phyloP scores from a whole-genome alignment of 169 alveolate genomes.

The Perkinsus olseni region DNA sequence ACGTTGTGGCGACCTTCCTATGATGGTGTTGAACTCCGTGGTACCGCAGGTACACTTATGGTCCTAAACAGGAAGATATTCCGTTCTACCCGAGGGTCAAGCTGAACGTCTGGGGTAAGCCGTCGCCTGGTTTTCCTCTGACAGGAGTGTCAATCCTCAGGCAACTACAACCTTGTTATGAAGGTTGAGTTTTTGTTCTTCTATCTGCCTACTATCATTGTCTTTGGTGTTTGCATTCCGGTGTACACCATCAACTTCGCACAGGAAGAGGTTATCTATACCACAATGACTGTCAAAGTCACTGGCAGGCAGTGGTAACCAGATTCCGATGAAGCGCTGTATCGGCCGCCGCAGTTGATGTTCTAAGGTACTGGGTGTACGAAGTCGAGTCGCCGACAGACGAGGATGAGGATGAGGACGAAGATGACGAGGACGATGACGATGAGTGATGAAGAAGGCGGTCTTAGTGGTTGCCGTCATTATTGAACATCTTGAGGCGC shows the following conservation, averaged over 20 bases:
- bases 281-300: slow-evolving; percentile 75
- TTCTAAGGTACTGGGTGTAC: slow-evolving; percentile 67
- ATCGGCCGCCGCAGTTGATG: neutral
- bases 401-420: slow-evolving; percentile 34
- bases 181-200: slow-evolving; percentile 69
- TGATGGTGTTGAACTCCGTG: neutral
- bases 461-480: neutral
- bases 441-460: neutral
- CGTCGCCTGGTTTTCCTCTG: neutral
- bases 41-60: neutral
- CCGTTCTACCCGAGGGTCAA: slow-evolving; percentile 34
- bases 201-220: slow-evolving; percentile 73
- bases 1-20: neutral
- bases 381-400: slow-evolving; percentile 78
- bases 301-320: slow-evolving; percentile 70
- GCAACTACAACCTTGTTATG: slow-evolving; percentile 50
- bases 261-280: slow-evolving; percentile 68
- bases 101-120: slow-evolving; percentile 21
- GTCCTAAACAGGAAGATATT: slow-evolving; percentile 18
- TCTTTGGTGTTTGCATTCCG: slow-evolving; percentile 49
- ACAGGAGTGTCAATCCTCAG: too few relatives aligned
- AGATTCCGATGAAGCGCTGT: neutral
- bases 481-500: slow-evolving; percentile 1
- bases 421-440: slow-evolving; percentile 2
- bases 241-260: slow-evolving; percentile 66